phyloP scores from a whole-genome alignment of 202 grass and related monocot genomes.

The Schoenoplectus triqueter region DNA sequence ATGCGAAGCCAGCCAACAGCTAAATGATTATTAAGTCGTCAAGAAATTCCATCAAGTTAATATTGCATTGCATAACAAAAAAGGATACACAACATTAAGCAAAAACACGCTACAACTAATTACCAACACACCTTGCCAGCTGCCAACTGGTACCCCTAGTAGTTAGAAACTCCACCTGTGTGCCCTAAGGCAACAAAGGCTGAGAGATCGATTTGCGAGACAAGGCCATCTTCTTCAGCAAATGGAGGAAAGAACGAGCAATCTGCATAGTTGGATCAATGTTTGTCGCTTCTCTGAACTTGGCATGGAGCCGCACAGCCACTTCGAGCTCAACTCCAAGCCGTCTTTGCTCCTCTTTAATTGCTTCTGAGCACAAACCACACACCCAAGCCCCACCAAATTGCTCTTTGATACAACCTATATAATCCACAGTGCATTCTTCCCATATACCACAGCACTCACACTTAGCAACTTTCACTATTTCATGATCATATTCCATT shows the following conservation, averaged over 20 bases:
- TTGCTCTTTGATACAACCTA: conserved; percentile 46
- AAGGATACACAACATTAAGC: not conserved
- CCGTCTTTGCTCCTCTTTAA: conserved; percentile 58
- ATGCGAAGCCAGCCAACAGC: not conserved
- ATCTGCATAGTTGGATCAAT: conserved; percentile 43
- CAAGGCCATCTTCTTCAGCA: conserved; percentile 49
- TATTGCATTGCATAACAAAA: not conserved
- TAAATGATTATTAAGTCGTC: not conserved
- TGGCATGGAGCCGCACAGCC: conserved; percentile 49
- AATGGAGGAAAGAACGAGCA: conserved; percentile 53
- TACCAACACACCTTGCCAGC: conserved; percentile 1
- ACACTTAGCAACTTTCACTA: conserved; percentile 48
- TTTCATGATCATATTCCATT: conserved; percentile 42
- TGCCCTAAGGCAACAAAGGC: conserved; percentile 3
- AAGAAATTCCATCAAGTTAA: not conserved
- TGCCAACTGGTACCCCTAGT: not conserved
- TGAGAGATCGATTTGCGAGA: conserved; percentile 29
- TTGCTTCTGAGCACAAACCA: conserved; percentile 58
- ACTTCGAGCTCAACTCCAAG: conserved; percentile 47
- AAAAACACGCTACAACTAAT: conserved; percentile 3
- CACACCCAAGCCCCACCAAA: conserved; percentile 69
- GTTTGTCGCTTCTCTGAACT: conserved; percentile 44
- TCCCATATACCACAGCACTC: conserved; percentile 63
- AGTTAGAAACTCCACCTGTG: not conserved
- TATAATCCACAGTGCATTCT: conserved; percentile 61